phyloP scores from a whole-genome alignment of 1,139 yeast genomes.

The Candida labiduridarum region DNA sequence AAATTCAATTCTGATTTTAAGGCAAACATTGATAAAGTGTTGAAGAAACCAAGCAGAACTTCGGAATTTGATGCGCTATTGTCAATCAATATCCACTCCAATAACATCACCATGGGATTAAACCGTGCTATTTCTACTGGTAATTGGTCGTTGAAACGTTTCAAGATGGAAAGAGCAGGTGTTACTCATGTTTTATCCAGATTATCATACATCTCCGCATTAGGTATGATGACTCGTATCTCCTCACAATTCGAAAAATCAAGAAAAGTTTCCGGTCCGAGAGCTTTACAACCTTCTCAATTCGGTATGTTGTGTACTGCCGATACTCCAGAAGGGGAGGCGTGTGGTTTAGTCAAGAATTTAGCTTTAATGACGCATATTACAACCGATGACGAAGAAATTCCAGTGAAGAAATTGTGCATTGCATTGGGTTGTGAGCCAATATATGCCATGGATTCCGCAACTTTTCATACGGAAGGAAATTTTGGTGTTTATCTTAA shows the following conservation, averaged over 20 bases:
- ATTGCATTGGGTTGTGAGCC: slow-evolving; percentile 88
- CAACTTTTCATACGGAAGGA: slow-evolving; percentile 73
- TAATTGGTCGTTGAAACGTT: slow-evolving; percentile 97
- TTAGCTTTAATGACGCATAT: slow-evolving; percentile 98
- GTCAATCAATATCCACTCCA: slow-evolving; percentile 86
- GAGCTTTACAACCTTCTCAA: slow-evolving; percentile 98
- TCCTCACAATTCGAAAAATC: slow-evolving; percentile 98
- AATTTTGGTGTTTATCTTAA: slow-evolving; percentile 86
- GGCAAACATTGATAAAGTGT: slow-evolving; percentile 88
- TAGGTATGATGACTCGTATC: slow-evolving; percentile 99
- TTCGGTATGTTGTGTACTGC: slow-evolving; percentile 99
- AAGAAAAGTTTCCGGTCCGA: slow-evolving; percentile 96
- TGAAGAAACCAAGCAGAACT: slow-evolving; percentile 92
- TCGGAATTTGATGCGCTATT: slow-evolving; percentile 92
- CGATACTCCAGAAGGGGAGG: slow-evolving; percentile 99
- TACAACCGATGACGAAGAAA: slow-evolving; percentile 97
- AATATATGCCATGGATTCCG: slow-evolving; percentile 77
- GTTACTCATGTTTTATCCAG: slow-evolving; percentile 95
- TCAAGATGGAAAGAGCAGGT: slow-evolving; percentile 99
- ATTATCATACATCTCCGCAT: slow-evolving; percentile 87
- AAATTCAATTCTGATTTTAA: slow-evolving; percentile 94
- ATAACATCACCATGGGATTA: slow-evolving; percentile 90
- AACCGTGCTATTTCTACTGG: slow-evolving; percentile 98
- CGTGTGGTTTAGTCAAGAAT: slow-evolving; percentile 97
- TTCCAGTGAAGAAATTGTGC: slow-evolving; percentile 77